phyloP scores from a whole-genome alignment of 345 rosid genomes.

The Geranium rotundifolium region DNA sequence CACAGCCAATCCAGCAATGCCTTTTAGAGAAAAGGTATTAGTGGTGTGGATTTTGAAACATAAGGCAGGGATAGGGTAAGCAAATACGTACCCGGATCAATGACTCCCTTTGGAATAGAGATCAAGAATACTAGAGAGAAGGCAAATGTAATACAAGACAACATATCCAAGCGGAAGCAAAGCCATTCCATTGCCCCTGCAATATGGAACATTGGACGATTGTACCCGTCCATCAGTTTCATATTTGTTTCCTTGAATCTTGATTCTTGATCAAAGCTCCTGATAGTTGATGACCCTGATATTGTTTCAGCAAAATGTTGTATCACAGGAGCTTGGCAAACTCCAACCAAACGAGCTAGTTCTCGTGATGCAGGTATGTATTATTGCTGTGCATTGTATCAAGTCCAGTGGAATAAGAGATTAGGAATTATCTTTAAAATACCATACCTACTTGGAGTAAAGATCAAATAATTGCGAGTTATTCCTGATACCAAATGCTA shows the following conservation, averaged over 20 bases:
- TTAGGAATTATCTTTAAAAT: no score
- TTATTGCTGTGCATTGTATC: no score
- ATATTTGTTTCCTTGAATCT: no score
- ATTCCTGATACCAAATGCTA: conserved; percentile 10
- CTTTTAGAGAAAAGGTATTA: no score
- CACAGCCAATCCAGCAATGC: conserved; percentile 15
- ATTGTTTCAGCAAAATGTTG: conserved; percentile 73
- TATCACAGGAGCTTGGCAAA: conserved; percentile 61
- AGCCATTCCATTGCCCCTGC: conserved; percentile 66
- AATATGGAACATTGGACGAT: conserved; percentile 40
- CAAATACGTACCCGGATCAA: conserved; percentile 52
- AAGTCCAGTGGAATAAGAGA: no score
- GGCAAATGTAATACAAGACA: conserved; percentile 45
- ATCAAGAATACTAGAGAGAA: conserved; percentile 47
- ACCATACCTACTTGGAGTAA: no score
- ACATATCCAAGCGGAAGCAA: conserved; percentile 52
- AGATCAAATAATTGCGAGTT: no score
- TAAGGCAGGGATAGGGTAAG: neutral
- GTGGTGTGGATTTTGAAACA: no score
- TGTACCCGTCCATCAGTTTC: conserved; percentile 37
- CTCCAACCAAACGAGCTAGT: conserved; percentile 54
- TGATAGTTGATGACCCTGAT: conserved; percentile 51
- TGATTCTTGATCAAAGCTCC: no score
- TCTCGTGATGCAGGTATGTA: conserved; percentile 62
- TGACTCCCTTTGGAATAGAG: conserved; percentile 37